Evolutionary conservation across 202 grass and related monocot genomes (phyloP).

Genomic region (Cymbopogon flexuosus): DNA sequence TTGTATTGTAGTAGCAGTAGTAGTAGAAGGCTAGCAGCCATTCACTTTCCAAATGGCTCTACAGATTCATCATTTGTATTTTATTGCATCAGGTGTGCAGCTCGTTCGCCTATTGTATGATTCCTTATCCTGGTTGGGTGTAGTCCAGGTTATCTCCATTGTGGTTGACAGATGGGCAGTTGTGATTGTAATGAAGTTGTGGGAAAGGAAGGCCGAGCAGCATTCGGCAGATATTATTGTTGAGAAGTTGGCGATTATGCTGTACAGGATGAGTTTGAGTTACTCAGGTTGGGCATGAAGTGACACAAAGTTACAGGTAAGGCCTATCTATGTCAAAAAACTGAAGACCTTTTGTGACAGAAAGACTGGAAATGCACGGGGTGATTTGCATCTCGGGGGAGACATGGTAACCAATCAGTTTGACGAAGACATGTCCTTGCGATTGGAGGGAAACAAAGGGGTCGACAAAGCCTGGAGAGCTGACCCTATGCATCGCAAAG

Average conservation of each 20-base stretch:
- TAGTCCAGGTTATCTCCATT: background rate
- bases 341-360: background rate
- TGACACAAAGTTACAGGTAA: background rate
- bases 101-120: background rate
- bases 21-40: background rate
- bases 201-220: background rate
- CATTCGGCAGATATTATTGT: background rate
- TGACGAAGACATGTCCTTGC: background rate
- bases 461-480: conserved; percentile 16
- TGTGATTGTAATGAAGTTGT: background rate
- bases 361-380: too few species aligned
- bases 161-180: background rate
- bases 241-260: background rate
- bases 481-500: background rate
- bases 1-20: background rate
- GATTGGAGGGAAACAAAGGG: background rate
- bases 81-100: background rate
- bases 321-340: background rate
- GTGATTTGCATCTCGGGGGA: background rate
- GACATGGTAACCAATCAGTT: background rate
- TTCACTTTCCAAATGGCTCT: background rate
- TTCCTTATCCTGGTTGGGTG: background rate
- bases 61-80: background rate
- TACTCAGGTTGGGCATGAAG: background rate
- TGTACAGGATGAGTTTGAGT: background rate